Evolutionary conservation across 2,329 filamentous ascomycete species (phyloP), one percentile per base, ranked within the genome.

Genomic region (Clarireedia paspali): DNA sequence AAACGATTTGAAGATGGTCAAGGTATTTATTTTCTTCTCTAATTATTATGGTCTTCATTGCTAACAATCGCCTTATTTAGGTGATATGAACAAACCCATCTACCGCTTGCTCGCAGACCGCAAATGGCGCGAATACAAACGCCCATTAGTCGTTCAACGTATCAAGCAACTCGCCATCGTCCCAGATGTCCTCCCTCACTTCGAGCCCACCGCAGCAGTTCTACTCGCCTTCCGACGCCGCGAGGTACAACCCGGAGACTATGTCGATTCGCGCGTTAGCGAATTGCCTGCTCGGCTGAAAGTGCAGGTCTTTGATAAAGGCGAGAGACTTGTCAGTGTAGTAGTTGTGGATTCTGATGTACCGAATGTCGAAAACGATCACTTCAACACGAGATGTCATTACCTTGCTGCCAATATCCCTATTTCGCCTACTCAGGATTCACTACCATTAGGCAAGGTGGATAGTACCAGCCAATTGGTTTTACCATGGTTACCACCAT

Each of bases 71-170:
- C 17, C 64, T 70, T 46, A 50, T 56, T 12, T 62, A 96, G 91
- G 88, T 62, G 91, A 97, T 72, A 92, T 97, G 90, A 86, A 83
- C 75, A 95, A 95, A 72, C 92, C 92, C 60, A 91, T 99, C 69
- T 99, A 99, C 77, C 88, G 92, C 62, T 82, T 88, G 72, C 85
- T 97, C 50, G 89, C 92, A 59, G 82, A 96, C 68, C 76, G 80
- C 65, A 91, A 95, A 75, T 99, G 94, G 94, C 84, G 86, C 64
- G 78, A 83, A 61, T 91, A 94, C 75, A 86, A 90, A 69, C 83
- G 87, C 65, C 83, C 84, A 64, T 75, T 97, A 60, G 81, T 95
- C 61, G 77, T 84, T 60, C 94, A 99, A 76, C 87, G 94, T 68
- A 87, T 97, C 67, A 76, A 81, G 49, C 90, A 96, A 70, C 87